Evolutionary conservation across 148 eudicot species (phyloP), one percentile per base, ranked within the genome.

Genomic region (Rhododendron griersonianum): DNA sequence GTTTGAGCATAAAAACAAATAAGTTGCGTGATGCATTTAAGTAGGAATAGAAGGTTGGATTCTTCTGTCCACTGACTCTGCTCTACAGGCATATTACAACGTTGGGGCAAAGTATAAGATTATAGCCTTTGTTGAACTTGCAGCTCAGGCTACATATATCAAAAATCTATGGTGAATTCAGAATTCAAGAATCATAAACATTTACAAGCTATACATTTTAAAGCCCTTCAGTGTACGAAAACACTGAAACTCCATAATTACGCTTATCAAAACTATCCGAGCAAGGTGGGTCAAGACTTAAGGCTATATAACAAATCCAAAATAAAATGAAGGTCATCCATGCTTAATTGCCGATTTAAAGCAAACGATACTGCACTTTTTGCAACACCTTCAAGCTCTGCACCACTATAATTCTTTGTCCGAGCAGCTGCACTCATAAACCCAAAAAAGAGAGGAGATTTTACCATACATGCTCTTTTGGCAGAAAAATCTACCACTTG

Each of bases 341-440:
- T 92, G 89, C 89, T 98, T 85, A 98, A 77, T 84, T 98, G 98
- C 44, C 98, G 90, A 84, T 98, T 95, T 87, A 98, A 91, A 79
- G 99, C 99, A 91, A 84, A 98, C 25, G 98, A 98, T n/a, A 94
- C 98, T 82, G 99, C 98, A 94, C 98, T 95, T 89, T 98, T 98
- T 25, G 95, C 99, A 81, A 95, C 98, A 90, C 99, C 99, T 92
- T 98, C 99, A 89, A 98, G 98, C 88, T 98, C 99, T 48, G 99
- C 99, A 41, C 99, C 99, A 89, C 99, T 98, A 74, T 94, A 98
- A 89, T 98, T 98, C 92, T 95, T 98, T 87, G 99, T 92, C 88
- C 94, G 91, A 73, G 98, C 98, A 89, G 99, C 99, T 94, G 88
- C 87, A 91, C 79, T 80, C 13, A 57, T 47, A 65, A 79, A 41